A percentile compares a stretch with the other conserved stretches of the same genome.
phyloP scores from a whole-genome alignment of 768 basidiomycete species.

The Hericium rajendrae region DNA sequence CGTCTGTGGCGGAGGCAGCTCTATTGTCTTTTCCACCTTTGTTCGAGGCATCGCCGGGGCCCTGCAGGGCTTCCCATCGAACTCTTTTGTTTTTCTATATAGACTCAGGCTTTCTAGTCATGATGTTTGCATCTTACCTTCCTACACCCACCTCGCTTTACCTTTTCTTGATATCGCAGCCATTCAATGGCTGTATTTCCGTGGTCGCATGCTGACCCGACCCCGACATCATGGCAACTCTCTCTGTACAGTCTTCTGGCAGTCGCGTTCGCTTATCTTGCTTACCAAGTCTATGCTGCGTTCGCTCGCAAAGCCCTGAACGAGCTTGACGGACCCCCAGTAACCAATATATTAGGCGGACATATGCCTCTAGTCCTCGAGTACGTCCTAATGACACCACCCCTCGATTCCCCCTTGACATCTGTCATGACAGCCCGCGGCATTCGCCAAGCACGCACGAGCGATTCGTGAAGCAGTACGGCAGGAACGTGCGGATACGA shows the following conservation, averaged over 20 bases:
- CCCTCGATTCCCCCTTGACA: not conserved
- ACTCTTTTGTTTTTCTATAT: slow-evolving; percentile 2
- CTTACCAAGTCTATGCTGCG: not conserved
- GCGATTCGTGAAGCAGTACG: slow-evolving; percentile 45
- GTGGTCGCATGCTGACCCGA: not conserved
- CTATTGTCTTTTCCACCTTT: not conserved
- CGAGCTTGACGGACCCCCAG: slow-evolving; percentile 1
- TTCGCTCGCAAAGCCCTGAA: not conserved
- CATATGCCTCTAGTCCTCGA: not conserved
- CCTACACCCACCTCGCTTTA: not conserved
- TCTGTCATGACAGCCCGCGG: slow-evolving; percentile 1
- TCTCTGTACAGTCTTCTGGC: not conserved
- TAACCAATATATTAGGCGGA: slow-evolving; percentile 3
- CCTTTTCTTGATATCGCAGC: not conserved
- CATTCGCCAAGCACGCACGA: slow-evolving; percentile 17
- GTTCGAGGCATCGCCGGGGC: not conserved
- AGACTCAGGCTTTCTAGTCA: not conserved
- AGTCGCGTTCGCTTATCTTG: not conserved
- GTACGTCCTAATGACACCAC: not conserved
- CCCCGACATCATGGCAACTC: not conserved
- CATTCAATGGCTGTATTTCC: not conserved
- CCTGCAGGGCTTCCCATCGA: not conserved
- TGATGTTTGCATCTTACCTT: not conserved
- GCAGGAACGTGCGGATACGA: slow-evolving; percentile 58
- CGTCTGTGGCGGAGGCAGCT: not conserved